Conservation (phyloP, 2,329 filamentous ascomycete genomes). For the Phyllachora maydis region DNA sequence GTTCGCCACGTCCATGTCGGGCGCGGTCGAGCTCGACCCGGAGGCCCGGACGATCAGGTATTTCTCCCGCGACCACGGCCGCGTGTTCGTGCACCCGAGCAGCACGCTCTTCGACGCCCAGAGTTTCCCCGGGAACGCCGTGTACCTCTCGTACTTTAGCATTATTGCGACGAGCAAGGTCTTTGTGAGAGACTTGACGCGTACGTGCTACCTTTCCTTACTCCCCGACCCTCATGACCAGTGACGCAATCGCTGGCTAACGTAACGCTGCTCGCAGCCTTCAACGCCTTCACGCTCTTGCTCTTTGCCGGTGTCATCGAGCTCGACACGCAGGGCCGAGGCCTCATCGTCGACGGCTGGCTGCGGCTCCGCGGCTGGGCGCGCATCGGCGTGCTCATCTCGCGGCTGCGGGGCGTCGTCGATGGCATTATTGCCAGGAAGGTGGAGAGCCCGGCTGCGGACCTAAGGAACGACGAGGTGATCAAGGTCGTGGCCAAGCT, state of each 20-base stretch:
- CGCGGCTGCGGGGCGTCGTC: constrained; percentile 64
- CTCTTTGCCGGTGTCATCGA: constrained; percentile 73
- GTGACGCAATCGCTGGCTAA: no score
- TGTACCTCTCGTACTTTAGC: constrained; percentile 75
- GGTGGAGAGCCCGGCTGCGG: constrained; percentile 51
- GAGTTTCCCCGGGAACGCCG: constrained; percentile 50
- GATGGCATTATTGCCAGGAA: constrained; percentile 67
- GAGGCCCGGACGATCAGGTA: constrained; percentile 86
- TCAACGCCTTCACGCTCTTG: constrained; percentile 75
- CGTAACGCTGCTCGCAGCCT: constrained; percentile 30
- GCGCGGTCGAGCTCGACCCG: constrained; percentile 80
- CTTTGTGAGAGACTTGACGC: constrained; percentile 79
- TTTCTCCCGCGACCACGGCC: constrained; percentile 65
- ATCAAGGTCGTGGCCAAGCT: constrained; percentile 60
- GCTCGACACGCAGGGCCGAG: constrained; percentile 72
- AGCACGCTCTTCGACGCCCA: constrained; percentile 74
- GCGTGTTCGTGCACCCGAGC: constrained; percentile 84
- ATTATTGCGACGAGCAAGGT: constrained; percentile 87
- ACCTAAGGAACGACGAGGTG: constrained; percentile 40
- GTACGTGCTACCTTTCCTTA: constrained; percentile 33
- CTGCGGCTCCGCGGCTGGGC: constrained; percentile 76
- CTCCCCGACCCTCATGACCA: no score
- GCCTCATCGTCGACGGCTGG: constrained; percentile 85
- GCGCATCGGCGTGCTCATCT: constrained; percentile 76
- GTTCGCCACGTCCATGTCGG: constrained; percentile 69